Evolutionary conservation across 345 rosid species (phyloP).

Genomic region (Salix arbutifolia): DNA sequence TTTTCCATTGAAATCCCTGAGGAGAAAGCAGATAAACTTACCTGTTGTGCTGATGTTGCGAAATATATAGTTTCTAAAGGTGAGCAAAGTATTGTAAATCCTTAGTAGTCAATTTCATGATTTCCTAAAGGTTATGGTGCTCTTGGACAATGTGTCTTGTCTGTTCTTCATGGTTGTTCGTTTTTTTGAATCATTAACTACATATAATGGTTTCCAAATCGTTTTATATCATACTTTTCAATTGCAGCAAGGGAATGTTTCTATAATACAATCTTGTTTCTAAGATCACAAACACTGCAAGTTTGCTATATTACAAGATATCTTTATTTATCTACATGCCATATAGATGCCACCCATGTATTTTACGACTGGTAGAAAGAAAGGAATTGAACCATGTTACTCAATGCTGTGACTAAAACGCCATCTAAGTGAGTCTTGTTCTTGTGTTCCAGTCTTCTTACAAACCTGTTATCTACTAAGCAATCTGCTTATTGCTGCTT

Average conservation of each 20-base stretch:
- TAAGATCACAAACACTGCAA: slow-evolving; percentile 7
- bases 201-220: background rate
- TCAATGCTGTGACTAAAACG: slow-evolving; percentile 53
- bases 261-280: no score
- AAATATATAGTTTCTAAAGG: slow-evolving; percentile 40
- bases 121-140: background rate
- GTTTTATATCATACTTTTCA: background rate
- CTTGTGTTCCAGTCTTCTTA: background rate
- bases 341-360: background rate
- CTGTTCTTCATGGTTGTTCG: background rate
- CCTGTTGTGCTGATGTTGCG: slow-evolving; percentile 61
- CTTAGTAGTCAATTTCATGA: background rate
- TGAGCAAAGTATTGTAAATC: slow-evolving; percentile 11
- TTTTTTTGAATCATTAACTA: background rate
- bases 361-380: slow-evolving; percentile 2
- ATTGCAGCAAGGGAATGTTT: slow-evolving; percentile 1
- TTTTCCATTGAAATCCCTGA: slow-evolving; percentile 62
- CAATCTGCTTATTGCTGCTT: slow-evolving; percentile 8
- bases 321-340: slow-evolving; percentile 19
- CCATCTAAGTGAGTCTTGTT: slow-evolving; percentile 42
- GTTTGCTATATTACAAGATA: background rate
- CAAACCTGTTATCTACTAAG: background rate
- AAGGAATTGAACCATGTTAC: slow-evolving; percentile 21
- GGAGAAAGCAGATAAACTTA: slow-evolving; percentile 53
- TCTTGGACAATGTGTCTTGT: background rate